Base-by-base conservation (phyloP, 2,329 filamentous ascomycete genomes). In the Fusarium begoniae region DNA sequence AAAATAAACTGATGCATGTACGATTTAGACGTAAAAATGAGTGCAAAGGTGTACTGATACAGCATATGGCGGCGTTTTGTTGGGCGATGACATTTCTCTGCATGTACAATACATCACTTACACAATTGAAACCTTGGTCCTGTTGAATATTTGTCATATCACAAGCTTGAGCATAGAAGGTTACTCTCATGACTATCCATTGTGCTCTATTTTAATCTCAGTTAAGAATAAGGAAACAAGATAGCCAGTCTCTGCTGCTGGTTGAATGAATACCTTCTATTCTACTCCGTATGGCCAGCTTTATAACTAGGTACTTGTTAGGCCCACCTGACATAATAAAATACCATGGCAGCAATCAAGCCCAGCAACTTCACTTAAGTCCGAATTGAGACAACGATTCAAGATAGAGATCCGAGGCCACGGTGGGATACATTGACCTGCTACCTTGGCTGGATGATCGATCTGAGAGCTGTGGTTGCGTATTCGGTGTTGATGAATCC, bases 21-120 rank as follows among this genome's bases (percentile, higher is more conserved):
- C 24, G 47, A 73, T 60, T 67, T 45, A 58, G 24, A 47, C 45
- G 50, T 24, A 65, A 55, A 54, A n/a, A 24, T 35, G 20, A 24
- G 18, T n/a, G 37, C n/a, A 32, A 44, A 24, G 51, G 30, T 17
- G 51, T 55, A 55, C 35, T 38, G 26, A 51, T 47, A 37, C 28
- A n/a, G 48, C 48, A 68, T 50, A 47, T 57, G 40, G 37, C 41
- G 69, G 69, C 69, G 69, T 72, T 72, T 47, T 50, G 41, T 30
- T 32, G 32, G 51, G 24, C 18, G 30, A 64, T 28, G 30, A 14
- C 32, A 35, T 35, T 18, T 57, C 37, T n/a, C 59, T 51, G 28
- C 26, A 44, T 69, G 50, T 22, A 47, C 40, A 45, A 28, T 47
- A 45, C n/a, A 47, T 24, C 32, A 26, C 30, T 40, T 28, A 26